These are phyloP conservation scores for Colletotrichum salicis DNA, from an alignment of 2,329 filamentous ascomycete genomes.

Conservation along the genomic window DNA sequence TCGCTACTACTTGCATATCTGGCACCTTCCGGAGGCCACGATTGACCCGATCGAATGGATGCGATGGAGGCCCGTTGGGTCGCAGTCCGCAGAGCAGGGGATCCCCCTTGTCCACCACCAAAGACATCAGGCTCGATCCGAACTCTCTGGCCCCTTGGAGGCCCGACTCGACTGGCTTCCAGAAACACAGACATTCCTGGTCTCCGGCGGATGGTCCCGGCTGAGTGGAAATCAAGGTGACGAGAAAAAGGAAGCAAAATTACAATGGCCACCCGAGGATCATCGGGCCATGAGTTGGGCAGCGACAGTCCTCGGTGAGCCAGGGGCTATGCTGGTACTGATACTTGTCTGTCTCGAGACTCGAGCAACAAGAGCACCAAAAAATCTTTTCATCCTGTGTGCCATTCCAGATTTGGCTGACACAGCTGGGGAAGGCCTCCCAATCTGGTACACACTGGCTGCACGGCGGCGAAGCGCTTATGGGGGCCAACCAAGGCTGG, in stretches of 20 bases:
- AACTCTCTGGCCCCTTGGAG: slow-evolving; percentile 22
- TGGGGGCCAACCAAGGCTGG: slow-evolving; percentile 26
- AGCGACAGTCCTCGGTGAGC: slow-evolving; percentile 22
- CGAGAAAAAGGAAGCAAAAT: slow-evolving; percentile 20
- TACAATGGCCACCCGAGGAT: slow-evolving; percentile 7
- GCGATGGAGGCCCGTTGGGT: slow-evolving; percentile 14
- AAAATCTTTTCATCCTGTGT: not conserved
- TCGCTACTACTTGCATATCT: slow-evolving; percentile 12
- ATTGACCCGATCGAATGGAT: slow-evolving; percentile 17
- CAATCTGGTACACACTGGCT: not conserved
- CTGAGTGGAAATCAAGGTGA: slow-evolving; percentile 17
- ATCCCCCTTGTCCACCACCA: slow-evolving; percentile 7
- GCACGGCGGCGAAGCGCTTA: slow-evolving; percentile 25
- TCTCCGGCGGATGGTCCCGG: slow-evolving; percentile 22
- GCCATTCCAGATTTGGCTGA: not conserved
- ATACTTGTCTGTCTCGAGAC: not conserved
- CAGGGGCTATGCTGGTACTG: slow-evolving; percentile 16
- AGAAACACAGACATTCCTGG: slow-evolving; percentile 17
- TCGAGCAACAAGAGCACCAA: not conserved
- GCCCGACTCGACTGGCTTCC: slow-evolving; percentile 14
- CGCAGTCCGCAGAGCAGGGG: slow-evolving; percentile 15
- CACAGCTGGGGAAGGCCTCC: not conserved
- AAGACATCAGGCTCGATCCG: slow-evolving; percentile 26
- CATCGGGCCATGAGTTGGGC: slow-evolving; percentile 32
- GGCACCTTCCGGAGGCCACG: not conserved